Base-by-base conservation (phyloP, 805 yeast genomes). In the Sugiyamaella qingdaonensis region DNA sequence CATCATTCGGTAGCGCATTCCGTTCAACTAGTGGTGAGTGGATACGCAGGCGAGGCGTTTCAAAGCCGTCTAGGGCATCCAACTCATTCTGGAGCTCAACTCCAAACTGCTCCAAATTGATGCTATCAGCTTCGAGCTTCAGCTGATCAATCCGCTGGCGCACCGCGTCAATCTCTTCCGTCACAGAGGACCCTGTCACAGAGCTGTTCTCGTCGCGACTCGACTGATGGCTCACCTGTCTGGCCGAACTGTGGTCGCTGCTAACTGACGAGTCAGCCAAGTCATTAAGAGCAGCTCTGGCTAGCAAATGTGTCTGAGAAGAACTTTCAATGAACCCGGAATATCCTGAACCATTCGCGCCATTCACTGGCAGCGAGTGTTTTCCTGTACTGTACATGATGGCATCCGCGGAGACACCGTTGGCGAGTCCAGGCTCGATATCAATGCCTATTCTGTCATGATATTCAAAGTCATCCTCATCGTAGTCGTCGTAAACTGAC, bases 131-230 rank as follows among this genome's bases (percentile, higher is more conserved):
- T 3, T 52, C 52, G 10, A 52, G 45, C 31, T 37, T 49, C 24
- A 55, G 45, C 19, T 21, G 21, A 13, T 45, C 39, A n/a, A 55
- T 53, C 31, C 55, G 27, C 37, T 49, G 46, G 13, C 51, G 44
- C 10, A 53, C 54, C 2, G 52, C 53, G 19, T 46, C 49, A 16
- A 55, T 27, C 19, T 55, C 58, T 19, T 53, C 57, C 45, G 49
- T 45, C 49, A 48, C 46, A 10, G 21, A 21, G n/a, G 51, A 48
- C 5, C 46, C 37, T 14, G 41, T 46, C 13, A 9, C 49, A 13
- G 24, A n/a, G 41, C 24, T 39, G 37, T 14, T 34, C 5, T 34
- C 37, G 2, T 39, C 43, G 4, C 16, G 13, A 21, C 43, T 39
- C 11, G 43, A 39, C 10, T 39, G 43, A 16, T 21, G 19, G 24